These are phyloP conservation scores for Hypoxylon subgilvum DNA, from an alignment of 495 filamentous ascomycete genomes.

Conservation along the genomic window DNA sequence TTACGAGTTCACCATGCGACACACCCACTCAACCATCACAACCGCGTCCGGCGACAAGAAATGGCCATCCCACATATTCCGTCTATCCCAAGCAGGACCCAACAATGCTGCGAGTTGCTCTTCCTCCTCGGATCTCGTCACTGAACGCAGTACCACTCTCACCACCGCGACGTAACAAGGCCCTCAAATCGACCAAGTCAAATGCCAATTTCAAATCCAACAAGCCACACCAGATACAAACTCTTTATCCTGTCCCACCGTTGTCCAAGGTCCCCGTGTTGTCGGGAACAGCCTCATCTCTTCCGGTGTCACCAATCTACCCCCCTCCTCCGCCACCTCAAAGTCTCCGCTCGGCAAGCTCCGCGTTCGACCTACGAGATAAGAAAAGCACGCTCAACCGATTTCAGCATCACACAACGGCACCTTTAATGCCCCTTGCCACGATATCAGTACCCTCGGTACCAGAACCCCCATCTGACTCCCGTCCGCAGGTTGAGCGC, in stretches of 20 bases:
- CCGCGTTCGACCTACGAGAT: constrained; percentile 36
- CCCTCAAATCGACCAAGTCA: constrained; percentile 22
- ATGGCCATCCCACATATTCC: constrained; percentile 25
- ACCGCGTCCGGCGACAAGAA: constrained; percentile 19
- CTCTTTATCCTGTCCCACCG: neutral
- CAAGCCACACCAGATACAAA: constrained; percentile 15
- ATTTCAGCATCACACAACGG: constrained; percentile 9
- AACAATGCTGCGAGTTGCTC: constrained; percentile 5
- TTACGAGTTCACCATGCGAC: constrained; percentile 2
- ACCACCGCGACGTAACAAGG: constrained; percentile 22
- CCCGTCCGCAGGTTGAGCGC: constrained; percentile 24
- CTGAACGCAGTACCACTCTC: constrained; percentile 25
- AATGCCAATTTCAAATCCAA: constrained; percentile 22
- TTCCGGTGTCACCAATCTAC: constrained; percentile 32
- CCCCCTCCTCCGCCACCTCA: constrained; percentile 30
- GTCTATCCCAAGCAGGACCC: constrained; percentile 33
- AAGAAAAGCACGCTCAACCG: neutral
- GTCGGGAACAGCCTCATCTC: constrained; percentile 11
- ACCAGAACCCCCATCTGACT: neutral
- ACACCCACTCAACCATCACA: constrained; percentile 4
- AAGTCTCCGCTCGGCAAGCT: constrained; percentile 25
- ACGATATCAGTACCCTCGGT: constrained; percentile 6
- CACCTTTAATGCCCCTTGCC: constrained; percentile 18
- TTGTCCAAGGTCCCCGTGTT: neutral
- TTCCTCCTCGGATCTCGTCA: constrained; percentile 41